Evolutionary conservation across 176 grass and related monocot genomes (phyloP), one percentile per base, ranked within the genome.

Genomic region (Avena sativa): DNA sequence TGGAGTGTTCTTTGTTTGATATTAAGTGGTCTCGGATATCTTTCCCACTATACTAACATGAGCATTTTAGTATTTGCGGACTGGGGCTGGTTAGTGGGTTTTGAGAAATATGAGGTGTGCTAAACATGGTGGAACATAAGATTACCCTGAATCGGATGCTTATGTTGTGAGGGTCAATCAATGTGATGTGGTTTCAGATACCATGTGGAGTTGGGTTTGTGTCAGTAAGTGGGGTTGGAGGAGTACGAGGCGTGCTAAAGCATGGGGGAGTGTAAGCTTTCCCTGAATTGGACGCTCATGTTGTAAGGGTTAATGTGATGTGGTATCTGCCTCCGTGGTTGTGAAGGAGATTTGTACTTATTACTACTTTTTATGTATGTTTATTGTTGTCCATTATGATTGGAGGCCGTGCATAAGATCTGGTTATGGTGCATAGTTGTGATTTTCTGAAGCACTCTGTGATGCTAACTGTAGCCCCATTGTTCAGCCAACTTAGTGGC

Each of bases 71-170:
- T 73, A 74, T 30, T 60, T 74, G 71, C 9, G n/a, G 44, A 48
- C 14, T 74, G 68, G 55, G 23, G 44, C 17, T 60, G 49, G 6
- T 82, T 13, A 14, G 6, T 82, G 50, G 26, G 19, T 71, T 23
- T 23, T 30, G 49, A 82, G 80, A 43, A 71, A 82, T 40, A 82
- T 56, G 52, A 83, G 20, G 65, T 71, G 32, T 81, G 79, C 64
- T 55, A 70, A 21, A 56, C 26, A 75, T 25, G 15, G 34, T 85
- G 30, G 8, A 43, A 40, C 47, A 23, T 62, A 47, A 34, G 48
- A 23, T 60, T 70, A 43, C 26, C 26, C 67, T 71, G 25, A 61
- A 59, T 25, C 67, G 19, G 59, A 25, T 1, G 48, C 12, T 14
- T 53, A 65, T 76, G 36, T 68, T 77, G 19, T 76, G 28, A 70